Evolutionary conservation across 371 early-diverging fungal genomes (phyloP).

Genomic region (Syncephalastrum contaminatum): DNA sequence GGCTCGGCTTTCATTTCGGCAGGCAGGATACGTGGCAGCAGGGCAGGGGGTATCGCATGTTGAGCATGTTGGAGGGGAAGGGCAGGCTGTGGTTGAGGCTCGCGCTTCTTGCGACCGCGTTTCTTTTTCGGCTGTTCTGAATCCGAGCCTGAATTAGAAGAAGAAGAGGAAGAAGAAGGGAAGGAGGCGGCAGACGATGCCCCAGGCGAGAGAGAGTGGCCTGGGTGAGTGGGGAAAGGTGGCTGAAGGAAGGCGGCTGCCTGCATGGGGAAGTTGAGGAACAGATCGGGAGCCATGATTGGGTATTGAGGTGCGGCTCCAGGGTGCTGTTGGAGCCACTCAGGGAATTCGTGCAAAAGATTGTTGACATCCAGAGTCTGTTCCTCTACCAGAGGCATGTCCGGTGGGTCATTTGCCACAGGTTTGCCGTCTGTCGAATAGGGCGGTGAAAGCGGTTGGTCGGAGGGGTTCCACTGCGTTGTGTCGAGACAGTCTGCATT

Average conservation of each 20-base stretch:
- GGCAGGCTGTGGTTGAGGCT: conserved; percentile 9
- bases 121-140: conserved; percentile 38
- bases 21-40: not conserved
- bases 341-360: not conserved
- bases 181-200: not conserved
- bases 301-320: not conserved
- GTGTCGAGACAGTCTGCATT: conserved; percentile 28
- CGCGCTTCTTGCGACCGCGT: conserved; percentile 46
- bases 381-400: not conserved
- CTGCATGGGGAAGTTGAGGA: too few species aligned
- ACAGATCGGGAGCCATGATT: too few species aligned
- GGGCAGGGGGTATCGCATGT: conserved; percentile 2
- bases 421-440: conserved; percentile 8
- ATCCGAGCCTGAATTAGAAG: conserved; percentile 12
- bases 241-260: too few species aligned
- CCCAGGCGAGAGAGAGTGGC: too few species aligned
- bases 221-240: too few species aligned
- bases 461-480: not conserved
- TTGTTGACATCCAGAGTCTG: conserved; percentile 6
- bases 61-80: conserved; percentile 4
- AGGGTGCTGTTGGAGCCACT: conserved; percentile 6
- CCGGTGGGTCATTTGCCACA: not conserved
- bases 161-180: conserved; percentile 16
- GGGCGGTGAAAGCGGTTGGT: conserved; percentile 20
- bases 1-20: too few species aligned